Conservation (phyloP, 768 basidiomycete genomes). For the Suillus occidentalis region DNA sequence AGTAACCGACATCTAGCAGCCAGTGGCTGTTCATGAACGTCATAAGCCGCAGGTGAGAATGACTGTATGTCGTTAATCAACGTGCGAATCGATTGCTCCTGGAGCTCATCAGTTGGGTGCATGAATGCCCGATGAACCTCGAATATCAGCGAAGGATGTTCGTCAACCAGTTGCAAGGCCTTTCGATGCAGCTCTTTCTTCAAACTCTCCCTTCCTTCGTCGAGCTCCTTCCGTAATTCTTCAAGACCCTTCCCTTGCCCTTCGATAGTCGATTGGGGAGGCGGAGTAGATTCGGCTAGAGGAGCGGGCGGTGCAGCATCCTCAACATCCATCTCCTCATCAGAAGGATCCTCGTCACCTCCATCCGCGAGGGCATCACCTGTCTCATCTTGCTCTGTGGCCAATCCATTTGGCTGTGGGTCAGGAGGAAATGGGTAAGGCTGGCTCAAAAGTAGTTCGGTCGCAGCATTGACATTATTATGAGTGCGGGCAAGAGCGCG, state of each 20-base stretch:
- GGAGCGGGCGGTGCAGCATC: slow-evolving; percentile 15
- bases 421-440: slow-evolving; percentile 78
- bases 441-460: slow-evolving; percentile 81
- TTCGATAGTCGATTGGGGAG: slow-evolving; percentile 14
- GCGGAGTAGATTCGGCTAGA: slow-evolving; percentile 17
- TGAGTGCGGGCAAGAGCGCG: slow-evolving; percentile 79
- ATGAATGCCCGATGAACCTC: slow-evolving; percentile 85
- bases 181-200: slow-evolving; percentile 63
- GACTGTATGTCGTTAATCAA: slow-evolving; percentile 77
- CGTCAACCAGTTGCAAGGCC: slow-evolving; percentile 79
- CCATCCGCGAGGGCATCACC: slow-evolving; percentile 30
- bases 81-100: slow-evolving; percentile 63
- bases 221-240: slow-evolving; percentile 65
- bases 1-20: slow-evolving; percentile 83
- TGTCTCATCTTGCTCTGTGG: slow-evolving; percentile 24
- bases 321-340: slow-evolving; percentile 30
- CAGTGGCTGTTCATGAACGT: slow-evolving; percentile 72
- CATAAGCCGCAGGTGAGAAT: slow-evolving; percentile 64
- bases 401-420: slow-evolving; percentile 37
- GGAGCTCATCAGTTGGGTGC: slow-evolving; percentile 56
- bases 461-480: slow-evolving; percentile 87
- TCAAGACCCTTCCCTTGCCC: slow-evolving; percentile 48
- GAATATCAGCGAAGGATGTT: slow-evolving; percentile 85
- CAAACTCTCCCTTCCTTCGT: slow-evolving; percentile 63
- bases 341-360: slow-evolving; percentile 21